phyloP scores from a whole-genome alignment of 805 yeast genomes.

The Wickerhamiella hasegawae region DNA sequence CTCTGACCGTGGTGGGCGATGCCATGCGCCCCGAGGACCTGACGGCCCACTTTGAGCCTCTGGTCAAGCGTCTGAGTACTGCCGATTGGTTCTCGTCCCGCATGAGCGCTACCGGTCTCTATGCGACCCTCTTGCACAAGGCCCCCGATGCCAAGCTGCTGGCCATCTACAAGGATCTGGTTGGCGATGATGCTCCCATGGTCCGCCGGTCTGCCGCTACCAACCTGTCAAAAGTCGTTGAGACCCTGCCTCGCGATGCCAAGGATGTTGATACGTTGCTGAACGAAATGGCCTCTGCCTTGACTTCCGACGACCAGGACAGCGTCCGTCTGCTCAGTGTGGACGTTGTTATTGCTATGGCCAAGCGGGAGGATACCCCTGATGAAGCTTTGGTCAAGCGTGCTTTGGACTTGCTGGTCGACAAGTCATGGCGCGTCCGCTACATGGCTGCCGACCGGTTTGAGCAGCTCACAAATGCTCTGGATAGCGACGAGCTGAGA shows the following conservation, averaged over 20 bases:
- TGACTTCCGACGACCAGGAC: conserved; percentile 80
- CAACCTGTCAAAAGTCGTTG: conserved; percentile 59
- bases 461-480: conserved; percentile 50
- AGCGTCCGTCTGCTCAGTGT: conserved; percentile 83
- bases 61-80: conserved; percentile 60
- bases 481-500: conserved; percentile 40
- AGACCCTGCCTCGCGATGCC: conserved; percentile 25
- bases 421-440: conserved; percentile 95
- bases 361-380: conserved; percentile 19
- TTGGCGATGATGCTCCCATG: conserved; percentile 92
- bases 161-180: conserved; percentile 49
- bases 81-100: conserved; percentile 92
- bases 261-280: conserved; percentile 36
- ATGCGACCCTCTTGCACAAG: conserved; percentile 38
- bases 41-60: conserved; percentile 49
- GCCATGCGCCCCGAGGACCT: conserved; percentile 48
- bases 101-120: conserved; percentile 83
- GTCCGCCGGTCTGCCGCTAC: conserved; percentile 90
- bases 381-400: conserved; percentile 21
- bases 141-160: conserved; percentile 32
- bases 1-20: conserved; percentile 54
- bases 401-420: conserved; percentile 58
- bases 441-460: conserved; percentile 96
- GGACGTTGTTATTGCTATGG: conserved; percentile 71
- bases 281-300: conserved; percentile 63